Evolutionary conservation across 2,329 filamentous ascomycete species (phyloP), one percentile per base, ranked within the genome.

Genomic region (Metarhizium guizhouense): DNA sequence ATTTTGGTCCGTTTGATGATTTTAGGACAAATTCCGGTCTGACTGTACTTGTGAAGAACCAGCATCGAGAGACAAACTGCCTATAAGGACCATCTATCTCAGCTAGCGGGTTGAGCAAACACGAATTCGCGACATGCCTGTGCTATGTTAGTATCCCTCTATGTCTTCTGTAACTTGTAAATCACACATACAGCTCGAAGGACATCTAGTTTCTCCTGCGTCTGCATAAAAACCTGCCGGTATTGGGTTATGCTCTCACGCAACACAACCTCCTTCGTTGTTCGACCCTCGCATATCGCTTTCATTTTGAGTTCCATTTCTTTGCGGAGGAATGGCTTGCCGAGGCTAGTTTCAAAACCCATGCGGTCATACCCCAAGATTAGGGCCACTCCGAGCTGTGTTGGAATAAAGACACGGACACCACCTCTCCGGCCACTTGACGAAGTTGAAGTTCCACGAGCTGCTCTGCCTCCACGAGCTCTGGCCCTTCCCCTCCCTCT

Each of bases 301-400:
- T 92, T 94, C 93, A 99, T 96, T 69, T 91, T 90, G 59, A 90
- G 74, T 72, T 99, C 94, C 90, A 96, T 96, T 77, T 99, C 91
- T 72, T 97, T 97, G 56, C 94, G 86, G 58, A 99, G 76, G 68
- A 97, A 97, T 0, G 94, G 94, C 71, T 97, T 97, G 68, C 91
- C 90, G 52, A 99, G 80, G 65, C 91, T 96, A 47, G 88, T 91
- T 64, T 96, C 92, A 60, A 95, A 87, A 56, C 91, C 90, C 80
- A 99, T 93, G 61, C 88, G 86, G 70, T 99, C 92, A 66, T 97
- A 99, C 1, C 94, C 94, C 69, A 95, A 83, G 58, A 97, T 92
- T 54, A 99, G 78, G 18, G 94, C 93, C 29, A 97, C 85, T 3
- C 94, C 94, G 42, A 99, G 80, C 54, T 88, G 87, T 7, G 92